Evolutionary conservation across 768 basidiomycete genomes (phyloP), one percentile per base, ranked within the genome.

Genomic region (Pisolithus orientalis): DNA sequence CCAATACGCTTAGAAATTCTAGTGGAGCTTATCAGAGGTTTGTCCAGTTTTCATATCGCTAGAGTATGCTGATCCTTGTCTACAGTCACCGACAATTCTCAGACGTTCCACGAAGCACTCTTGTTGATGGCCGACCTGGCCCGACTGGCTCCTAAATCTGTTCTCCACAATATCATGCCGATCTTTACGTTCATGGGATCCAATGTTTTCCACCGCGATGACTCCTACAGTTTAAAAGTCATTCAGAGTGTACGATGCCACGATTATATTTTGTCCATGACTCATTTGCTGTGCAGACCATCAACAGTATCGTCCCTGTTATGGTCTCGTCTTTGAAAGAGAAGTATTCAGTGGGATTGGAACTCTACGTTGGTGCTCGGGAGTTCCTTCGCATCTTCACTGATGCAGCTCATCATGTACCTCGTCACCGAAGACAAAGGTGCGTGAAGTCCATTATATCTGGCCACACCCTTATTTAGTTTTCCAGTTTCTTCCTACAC

Each of bases 171-270:
- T 59, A 80, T 97, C 47, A 96, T 99, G 91, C 95, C 96, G 4
- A 85, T 99, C 43, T 98, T 99, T 74, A 97, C 94, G 0, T 98
- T 97, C 72, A 97, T 98, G 92, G 95, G 96, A 17, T 91, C 94
- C n/a, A 94, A 92, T 56, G 85, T 97, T 16, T 90, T 97, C 74
- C 95, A 96, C 63, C 80, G 94, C 44, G 96, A 99, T 58, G 96
- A 99, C 64, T 82, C 87, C 0, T 94, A 95, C 70, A 94, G 90
- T 63, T 95, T 96, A 75, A 83, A 84, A 37, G 94, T 98, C 8
- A 90, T 98, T 2, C 94, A 97, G 65, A 89, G 88, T 77, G 93
- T 91, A 50, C 42, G 17, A 5, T 11, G 17, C 24, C 42, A 27
- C 0, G 54, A 47, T 29, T 17, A 4, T 49, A 11, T 17, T 27